A percentile compares a stretch with the other conserved stretches of the same genome.
phyloP scores from a whole-genome alignment of 139 green algal genomes.

The Chlorella ohadii region DNA sequence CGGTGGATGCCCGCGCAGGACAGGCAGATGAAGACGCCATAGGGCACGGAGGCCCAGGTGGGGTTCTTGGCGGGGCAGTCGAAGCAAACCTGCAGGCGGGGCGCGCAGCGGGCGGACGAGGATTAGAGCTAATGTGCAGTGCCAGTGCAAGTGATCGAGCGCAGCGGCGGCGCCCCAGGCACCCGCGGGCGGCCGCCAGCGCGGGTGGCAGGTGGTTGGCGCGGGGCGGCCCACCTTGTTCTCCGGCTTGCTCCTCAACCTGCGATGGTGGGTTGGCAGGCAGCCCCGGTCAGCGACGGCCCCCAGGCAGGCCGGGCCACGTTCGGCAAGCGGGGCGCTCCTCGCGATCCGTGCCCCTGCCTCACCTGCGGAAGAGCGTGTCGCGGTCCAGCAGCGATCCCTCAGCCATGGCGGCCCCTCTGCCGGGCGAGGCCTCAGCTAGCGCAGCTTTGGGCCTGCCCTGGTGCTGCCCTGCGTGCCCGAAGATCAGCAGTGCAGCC shows the following conservation, averaged over 20 bases:
- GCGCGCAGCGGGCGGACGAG: neutral
- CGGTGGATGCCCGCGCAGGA: conserved; percentile 95
- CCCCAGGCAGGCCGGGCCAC: too few relatives aligned
- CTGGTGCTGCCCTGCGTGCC: too few relatives aligned
- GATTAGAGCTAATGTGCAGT: neutral
- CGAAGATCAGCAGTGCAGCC: too few relatives aligned
- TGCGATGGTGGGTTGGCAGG: too few relatives aligned
- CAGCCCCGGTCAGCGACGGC: too few relatives aligned
- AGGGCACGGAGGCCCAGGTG: conserved; percentile 95
- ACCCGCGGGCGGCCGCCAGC: neutral
- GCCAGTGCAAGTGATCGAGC: too few relatives aligned
- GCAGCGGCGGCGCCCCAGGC: too few relatives aligned
- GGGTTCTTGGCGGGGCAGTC: conserved; percentile 97
- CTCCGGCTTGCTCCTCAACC: conserved; percentile 83
- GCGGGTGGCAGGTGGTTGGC: neutral
- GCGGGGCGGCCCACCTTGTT: conserved; percentile 83
- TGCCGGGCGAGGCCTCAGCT: too few relatives aligned
- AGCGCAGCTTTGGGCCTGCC: too few relatives aligned
- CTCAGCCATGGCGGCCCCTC: too few relatives aligned
- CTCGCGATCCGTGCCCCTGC: too few relatives aligned
- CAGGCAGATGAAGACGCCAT: conserved; percentile 98
- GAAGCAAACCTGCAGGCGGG: conserved; percentile 85
- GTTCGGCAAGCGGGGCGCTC: too few relatives aligned
- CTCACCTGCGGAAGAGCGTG: conserved; percentile 68
- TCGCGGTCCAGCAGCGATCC: conserved; percentile 74